Evolutionary conservation across 768 basidiomycete genomes (phyloP).

Genomic region (Chiua virens): DNA sequence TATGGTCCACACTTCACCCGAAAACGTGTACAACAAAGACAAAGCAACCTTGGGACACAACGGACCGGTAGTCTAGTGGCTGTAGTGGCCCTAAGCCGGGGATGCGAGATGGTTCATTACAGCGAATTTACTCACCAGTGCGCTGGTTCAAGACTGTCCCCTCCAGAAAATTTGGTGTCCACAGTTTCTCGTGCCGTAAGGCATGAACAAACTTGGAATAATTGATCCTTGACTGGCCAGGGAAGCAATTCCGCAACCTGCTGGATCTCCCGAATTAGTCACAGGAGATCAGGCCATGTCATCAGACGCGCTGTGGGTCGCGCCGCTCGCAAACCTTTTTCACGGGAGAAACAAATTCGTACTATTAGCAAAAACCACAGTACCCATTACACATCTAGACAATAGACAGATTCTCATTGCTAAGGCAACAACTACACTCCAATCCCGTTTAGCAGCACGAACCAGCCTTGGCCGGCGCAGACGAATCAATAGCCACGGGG

Average conservation of each 20-base stretch:
- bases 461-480: slow-evolving; percentile 49
- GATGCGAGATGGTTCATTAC: slow-evolving; percentile 69
- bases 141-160: slow-evolving; percentile 93
- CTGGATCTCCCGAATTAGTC: slow-evolving; percentile 90
- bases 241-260: slow-evolving; percentile 92
- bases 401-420: slow-evolving; percentile 8
- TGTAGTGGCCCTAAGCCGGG: slow-evolving; percentile 82
- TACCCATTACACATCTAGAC: slow-evolving; percentile 25
- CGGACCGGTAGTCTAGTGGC: slow-evolving; percentile 59
- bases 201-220: slow-evolving; percentile 73
- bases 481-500: slow-evolving; percentile 70
- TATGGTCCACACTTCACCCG: background rate
- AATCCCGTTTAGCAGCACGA: slow-evolving; percentile 58
- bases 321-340: slow-evolving; percentile 74
- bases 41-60: background rate
- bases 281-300: slow-evolving; percentile 84
- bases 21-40: background rate
- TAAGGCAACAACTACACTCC: slow-evolving; percentile 6
- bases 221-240: slow-evolving; percentile 82
- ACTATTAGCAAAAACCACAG: slow-evolving; percentile 28
- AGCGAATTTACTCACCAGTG: slow-evolving; percentile 63
- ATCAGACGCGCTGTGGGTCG: slow-evolving; percentile 83
- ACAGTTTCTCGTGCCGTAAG: slow-evolving; percentile 64
- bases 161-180: slow-evolving; percentile 94
- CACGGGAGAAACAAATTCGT: background rate